Percentiles rank a stretch among this genome's conserved stretches.
Evolutionary conservation across 176 grass and related monocot species (phyloP).

Genomic region (Pontederia crassipes): DNA sequence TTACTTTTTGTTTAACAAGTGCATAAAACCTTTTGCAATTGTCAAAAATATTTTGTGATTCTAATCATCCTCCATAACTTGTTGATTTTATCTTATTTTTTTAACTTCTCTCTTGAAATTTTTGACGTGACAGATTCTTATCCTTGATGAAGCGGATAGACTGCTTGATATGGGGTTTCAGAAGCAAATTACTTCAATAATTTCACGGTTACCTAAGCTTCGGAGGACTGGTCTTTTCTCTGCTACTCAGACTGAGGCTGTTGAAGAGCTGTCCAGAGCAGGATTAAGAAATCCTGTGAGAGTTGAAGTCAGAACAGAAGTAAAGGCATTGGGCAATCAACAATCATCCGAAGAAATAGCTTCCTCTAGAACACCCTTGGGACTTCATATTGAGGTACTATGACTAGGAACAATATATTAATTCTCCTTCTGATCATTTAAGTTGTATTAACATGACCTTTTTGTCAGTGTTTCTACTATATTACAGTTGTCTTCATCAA

Average conservation of each 20-base stretch:
- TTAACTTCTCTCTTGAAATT: too few species aligned
- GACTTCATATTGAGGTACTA: constrained; percentile 79
- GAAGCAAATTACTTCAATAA: constrained; percentile 67
- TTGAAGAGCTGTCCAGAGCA: constrained; percentile 53
- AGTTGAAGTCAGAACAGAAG: constrained; percentile 70
- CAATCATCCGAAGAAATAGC: constrained; percentile 36
- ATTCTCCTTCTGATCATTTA: neutral
- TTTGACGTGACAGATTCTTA: constrained; percentile 65
- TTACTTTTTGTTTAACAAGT: too few species aligned
- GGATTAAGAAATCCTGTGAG: constrained; percentile 90
- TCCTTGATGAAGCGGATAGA: constrained; percentile 91
- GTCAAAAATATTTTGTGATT: too few species aligned
- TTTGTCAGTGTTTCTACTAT: too few species aligned
- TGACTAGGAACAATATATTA: neutral
- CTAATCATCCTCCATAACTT: too few species aligned
- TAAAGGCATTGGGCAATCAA: constrained; percentile 26
- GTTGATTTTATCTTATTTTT: too few species aligned
- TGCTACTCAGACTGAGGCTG: constrained; percentile 8
- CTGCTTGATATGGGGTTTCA: constrained; percentile 90
- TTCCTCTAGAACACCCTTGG: constrained; percentile 71
- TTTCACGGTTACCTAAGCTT: constrained; percentile 71
- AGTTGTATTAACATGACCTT: too few species aligned
- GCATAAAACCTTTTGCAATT: too few species aligned
- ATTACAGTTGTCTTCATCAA: too few species aligned
- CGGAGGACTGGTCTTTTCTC: constrained; percentile 93